Conservation (phyloP, 768 basidiomycete species). For the Astraeus odoratus region DNA sequence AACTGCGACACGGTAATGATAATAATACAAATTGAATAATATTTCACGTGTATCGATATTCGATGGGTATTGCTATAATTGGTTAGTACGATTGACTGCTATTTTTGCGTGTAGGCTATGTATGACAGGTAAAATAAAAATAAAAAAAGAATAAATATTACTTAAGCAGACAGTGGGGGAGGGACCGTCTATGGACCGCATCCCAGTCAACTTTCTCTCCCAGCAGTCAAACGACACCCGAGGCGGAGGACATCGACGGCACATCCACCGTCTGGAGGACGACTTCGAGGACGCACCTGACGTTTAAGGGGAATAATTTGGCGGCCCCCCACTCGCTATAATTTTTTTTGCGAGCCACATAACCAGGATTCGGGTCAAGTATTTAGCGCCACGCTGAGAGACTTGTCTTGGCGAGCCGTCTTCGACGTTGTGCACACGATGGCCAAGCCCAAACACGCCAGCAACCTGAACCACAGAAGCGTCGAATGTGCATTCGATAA, state of each 20-base stretch:
- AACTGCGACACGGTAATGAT: no score
- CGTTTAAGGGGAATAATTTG: not conserved
- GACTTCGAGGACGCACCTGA: not conserved
- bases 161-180: not conserved
- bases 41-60: not conserved
- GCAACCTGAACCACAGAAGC: constrained; percentile 15
- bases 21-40: not conserved
- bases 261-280: not conserved
- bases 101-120: not conserved
- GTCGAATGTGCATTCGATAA: constrained; percentile 6
- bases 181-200: not conserved
- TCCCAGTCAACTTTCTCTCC: not conserved
- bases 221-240: not conserved
- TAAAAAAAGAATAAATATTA: not conserved
- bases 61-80: constrained; percentile 1
- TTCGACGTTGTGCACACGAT: constrained; percentile 33
- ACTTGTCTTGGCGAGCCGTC: constrained; percentile 32
- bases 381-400: constrained; percentile 23
- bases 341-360: not conserved
- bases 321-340: not conserved
- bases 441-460: constrained; percentile 47
- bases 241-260: not conserved
- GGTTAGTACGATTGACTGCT: not conserved
- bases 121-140: constrained; percentile 12
- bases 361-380: constrained; percentile 8